Evolutionary conservation across 371 early-diverging fungal species (phyloP).

Genomic region (Circinella umbellata): DNA sequence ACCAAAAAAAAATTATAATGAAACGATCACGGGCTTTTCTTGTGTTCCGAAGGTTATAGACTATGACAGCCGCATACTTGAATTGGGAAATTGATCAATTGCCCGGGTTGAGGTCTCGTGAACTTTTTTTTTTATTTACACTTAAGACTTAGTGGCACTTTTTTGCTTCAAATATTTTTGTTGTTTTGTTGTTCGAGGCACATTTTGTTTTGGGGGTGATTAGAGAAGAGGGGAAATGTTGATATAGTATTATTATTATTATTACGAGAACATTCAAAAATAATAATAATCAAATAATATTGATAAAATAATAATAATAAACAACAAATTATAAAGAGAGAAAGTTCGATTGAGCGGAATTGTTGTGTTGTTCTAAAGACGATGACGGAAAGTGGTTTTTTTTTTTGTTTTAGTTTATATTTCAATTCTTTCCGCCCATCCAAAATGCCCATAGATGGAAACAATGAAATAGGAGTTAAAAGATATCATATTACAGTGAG

Average conservation of each 20-base stretch:
- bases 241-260: background rate
- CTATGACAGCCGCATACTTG: slow-evolving; percentile 1
- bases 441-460: background rate
- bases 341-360: slow-evolving; percentile 4
- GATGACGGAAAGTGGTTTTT: too few relatives aligned
- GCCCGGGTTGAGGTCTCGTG: background rate
- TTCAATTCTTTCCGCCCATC: slow-evolving; percentile 12
- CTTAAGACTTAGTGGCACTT: background rate
- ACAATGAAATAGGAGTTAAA: slow-evolving; percentile 11
- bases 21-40: slow-evolving; percentile 16
- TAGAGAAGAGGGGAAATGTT: background rate
- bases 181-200: background rate
- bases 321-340: slow-evolving; percentile 1
- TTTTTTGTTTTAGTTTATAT: slow-evolving; percentile 13
- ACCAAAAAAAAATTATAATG: slow-evolving; percentile 6
- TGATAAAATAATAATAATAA: background rate
- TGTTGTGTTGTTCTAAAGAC: too few relatives aligned
- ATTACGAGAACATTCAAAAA: background rate
- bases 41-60: background rate
- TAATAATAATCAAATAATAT: background rate
- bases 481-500: too few relatives aligned
- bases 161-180: background rate
- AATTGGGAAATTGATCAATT: background rate
- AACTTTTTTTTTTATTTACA: background rate
- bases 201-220: background rate